These are phyloP conservation scores for Fusarium nurragi DNA, from an alignment of 2,329 filamentous ascomycete species.

Conservation along the genomic window DNA sequence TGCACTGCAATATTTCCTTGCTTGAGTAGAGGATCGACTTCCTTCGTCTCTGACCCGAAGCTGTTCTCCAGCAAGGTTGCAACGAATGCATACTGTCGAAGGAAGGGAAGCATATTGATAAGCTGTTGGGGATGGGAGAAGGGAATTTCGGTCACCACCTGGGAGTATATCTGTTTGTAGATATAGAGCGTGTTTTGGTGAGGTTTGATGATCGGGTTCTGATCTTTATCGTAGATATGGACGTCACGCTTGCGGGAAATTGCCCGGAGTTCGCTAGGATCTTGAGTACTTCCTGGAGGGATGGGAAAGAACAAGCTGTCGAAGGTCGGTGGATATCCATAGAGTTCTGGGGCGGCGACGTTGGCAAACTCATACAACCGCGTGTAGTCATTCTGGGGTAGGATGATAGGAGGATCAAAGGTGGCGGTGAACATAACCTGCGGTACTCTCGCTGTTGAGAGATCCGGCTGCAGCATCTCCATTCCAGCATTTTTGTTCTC, in stretches of 20 bases:
- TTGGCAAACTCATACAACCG: slow-evolving; percentile 69
- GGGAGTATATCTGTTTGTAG: slow-evolving; percentile 77
- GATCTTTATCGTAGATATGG: slow-evolving; percentile 51
- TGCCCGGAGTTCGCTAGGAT: slow-evolving; percentile 66
- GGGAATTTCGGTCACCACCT: slow-evolving; percentile 72
- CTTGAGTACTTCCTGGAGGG: slow-evolving; percentile 57
- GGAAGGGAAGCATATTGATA: slow-evolving; percentile 74
- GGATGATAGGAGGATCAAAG: slow-evolving; percentile 77
- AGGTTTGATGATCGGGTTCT: slow-evolving; percentile 45
- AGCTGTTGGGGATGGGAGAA: slow-evolving; percentile 84
- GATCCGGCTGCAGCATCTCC: slow-evolving; percentile 60
- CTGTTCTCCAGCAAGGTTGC: slow-evolving; percentile 70
- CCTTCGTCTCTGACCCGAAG: slow-evolving; percentile 57
- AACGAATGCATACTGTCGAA: slow-evolving; percentile 80
- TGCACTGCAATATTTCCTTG: not conserved
- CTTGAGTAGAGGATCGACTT: slow-evolving; percentile 19
- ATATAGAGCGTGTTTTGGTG: slow-evolving; percentile 73
- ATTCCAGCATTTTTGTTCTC: slow-evolving; percentile 61
- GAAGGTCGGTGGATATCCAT: slow-evolving; percentile 58
- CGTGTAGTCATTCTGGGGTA: slow-evolving; percentile 71
- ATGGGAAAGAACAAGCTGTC: slow-evolving; percentile 68
- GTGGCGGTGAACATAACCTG: slow-evolving; percentile 79
- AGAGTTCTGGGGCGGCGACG: slow-evolving; percentile 52
- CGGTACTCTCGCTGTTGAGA: slow-evolving; percentile 64
- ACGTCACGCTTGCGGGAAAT: slow-evolving; percentile 62